phyloP scores from a whole-genome alignment of 441 rosid genomes.

The Mallotus repandus region DNA sequence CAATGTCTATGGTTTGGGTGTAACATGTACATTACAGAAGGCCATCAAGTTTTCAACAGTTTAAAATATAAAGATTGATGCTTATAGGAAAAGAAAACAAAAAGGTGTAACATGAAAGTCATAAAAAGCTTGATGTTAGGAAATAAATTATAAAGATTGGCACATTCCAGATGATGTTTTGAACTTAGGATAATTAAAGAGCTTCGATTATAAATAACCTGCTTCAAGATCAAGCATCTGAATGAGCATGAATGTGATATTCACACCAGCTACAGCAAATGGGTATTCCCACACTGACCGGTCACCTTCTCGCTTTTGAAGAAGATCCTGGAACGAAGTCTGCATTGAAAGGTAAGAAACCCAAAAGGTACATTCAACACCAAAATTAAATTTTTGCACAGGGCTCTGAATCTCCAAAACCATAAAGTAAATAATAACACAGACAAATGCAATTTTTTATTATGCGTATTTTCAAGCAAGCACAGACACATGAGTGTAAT shows the following conservation, averaged over 20 bases:
- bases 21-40: background rate
- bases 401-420: background rate
- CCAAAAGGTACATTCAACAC: no score
- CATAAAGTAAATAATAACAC: background rate
- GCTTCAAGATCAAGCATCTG: conserved; percentile 98
- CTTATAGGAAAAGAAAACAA: background rate
- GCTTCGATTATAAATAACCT: conserved; percentile 37
- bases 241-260: conserved; percentile 88
- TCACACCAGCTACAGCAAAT: conserved; percentile 95
- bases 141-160: background rate
- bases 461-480: background rate
- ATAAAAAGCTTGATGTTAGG: background rate
- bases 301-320: conserved; percentile 80
- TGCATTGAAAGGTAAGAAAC: conserved; percentile 29
- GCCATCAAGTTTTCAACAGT: background rate
- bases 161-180: background rate
- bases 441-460: background rate
- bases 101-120: background rate
- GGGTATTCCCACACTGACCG: conserved; percentile 96
- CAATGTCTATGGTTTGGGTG: background rate
- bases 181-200: background rate
- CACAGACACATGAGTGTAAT: background rate
- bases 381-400: background rate
- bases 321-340: conserved; percentile 84
- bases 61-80: background rate